Evolutionary conservation across 225 moss, liverwort and hornwort genomes (phyloP).

Genomic region (Sphagnum contortum): DNA sequence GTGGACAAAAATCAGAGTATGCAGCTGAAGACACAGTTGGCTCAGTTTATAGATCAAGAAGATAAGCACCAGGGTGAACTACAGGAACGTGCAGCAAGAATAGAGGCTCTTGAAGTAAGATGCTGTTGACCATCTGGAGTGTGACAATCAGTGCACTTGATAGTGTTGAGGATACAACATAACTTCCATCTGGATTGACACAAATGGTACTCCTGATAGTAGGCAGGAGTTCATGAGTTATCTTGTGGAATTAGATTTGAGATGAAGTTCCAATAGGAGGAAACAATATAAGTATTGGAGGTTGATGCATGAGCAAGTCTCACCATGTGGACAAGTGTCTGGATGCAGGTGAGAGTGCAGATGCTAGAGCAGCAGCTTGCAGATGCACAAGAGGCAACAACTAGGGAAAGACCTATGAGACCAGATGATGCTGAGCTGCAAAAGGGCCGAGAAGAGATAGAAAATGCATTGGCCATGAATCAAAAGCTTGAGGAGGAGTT

Average conservation of each 20-base stretch:
- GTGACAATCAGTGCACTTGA: too few species aligned
- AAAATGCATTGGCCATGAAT: slow-evolving; percentile 59
- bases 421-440: slow-evolving; percentile 51
- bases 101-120: slow-evolving; percentile 46
- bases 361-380: slow-evolving; percentile 59
- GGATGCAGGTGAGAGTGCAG: slow-evolving; percentile 45
- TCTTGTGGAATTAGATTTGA: too few species aligned
- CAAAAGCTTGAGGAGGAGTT: slow-evolving; percentile 92
- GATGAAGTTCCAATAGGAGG: too few species aligned
- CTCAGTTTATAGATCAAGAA: slow-evolving; percentile 31
- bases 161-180: too few species aligned
- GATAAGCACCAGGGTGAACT: slow-evolving; percentile 45
- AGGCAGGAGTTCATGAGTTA: too few species aligned
- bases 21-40: slow-evolving; percentile 28
- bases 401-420: slow-evolving; percentile 36
- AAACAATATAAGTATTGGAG: too few species aligned
- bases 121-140: too few species aligned
- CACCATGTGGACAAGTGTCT: too few species aligned
- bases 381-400: slow-evolving; percentile 37
- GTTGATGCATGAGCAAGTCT: too few species aligned
- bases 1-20: slow-evolving; percentile 31
- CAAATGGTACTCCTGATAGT: too few species aligned
- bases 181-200: too few species aligned
- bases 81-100: slow-evolving; percentile 47
- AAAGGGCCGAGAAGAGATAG: slow-evolving; percentile 42